Percentiles rank a stretch among this genome's conserved stretches.
Evolutionary conservation across 2,329 filamentous ascomycete genomes (phyloP).

Genomic region (Beauveria caledonica): DNA sequence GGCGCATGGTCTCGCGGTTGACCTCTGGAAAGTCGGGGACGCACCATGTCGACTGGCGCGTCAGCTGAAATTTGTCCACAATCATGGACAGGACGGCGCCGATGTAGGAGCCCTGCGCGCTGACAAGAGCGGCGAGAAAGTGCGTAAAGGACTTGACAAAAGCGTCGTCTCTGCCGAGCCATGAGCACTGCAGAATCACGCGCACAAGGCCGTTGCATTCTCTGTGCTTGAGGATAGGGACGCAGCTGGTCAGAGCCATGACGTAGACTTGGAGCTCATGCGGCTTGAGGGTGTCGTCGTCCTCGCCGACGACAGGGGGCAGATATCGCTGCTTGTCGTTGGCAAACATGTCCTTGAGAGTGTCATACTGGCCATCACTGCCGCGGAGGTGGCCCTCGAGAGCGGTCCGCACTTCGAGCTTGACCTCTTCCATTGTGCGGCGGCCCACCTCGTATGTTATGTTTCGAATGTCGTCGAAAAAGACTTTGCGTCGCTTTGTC

Average conservation of each 20-base stretch:
- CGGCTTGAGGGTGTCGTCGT: constrained; percentile 41
- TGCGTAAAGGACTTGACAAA: constrained; percentile 61
- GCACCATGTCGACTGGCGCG: constrained; percentile 36
- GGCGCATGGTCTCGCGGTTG: constrained; percentile 55
- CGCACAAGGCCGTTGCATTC: constrained; percentile 51
- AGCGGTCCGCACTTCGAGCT: constrained; percentile 45
- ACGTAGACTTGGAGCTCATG: constrained; percentile 54
- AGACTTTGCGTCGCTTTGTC: constrained; percentile 47
- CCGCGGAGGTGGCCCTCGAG: constrained; percentile 49
- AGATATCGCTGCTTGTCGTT: constrained; percentile 37
- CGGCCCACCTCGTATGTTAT: constrained; percentile 46
- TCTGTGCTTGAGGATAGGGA: constrained; percentile 50
- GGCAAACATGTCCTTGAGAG: constrained; percentile 50
- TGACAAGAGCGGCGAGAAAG: constrained; percentile 65
- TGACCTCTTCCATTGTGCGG: constrained; percentile 46
- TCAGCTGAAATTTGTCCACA: constrained; percentile 63
- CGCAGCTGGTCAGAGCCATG: constrained; percentile 53
- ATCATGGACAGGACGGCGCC: constrained; percentile 69
- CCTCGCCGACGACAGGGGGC: constrained; percentile 31
- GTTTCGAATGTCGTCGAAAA: constrained; percentile 51
- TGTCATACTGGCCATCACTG: constrained; percentile 52
- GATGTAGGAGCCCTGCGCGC: constrained; percentile 74
- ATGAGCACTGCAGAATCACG: constrained; percentile 51
- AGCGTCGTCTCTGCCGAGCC: constrained; percentile 55
- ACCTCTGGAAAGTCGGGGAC: constrained; percentile 51